Evolutionary conservation across 495 filamentous ascomycete genomes (phyloP).

Genomic region (Trichoderma gamsii): DNA sequence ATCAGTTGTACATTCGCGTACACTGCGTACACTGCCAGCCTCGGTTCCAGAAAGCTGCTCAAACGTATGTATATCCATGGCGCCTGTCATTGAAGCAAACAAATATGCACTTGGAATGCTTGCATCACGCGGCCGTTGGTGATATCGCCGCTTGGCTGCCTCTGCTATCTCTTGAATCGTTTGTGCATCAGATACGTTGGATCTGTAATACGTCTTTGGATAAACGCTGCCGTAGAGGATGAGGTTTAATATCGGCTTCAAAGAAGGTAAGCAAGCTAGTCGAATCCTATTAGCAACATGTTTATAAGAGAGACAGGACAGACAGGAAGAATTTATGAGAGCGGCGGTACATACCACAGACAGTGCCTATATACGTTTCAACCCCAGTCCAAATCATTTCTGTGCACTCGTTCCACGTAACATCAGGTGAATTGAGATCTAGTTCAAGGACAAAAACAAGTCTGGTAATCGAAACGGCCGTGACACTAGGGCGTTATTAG

Average conservation of each 20-base stretch:
- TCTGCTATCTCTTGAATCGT: background rate
- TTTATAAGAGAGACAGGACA: background rate
- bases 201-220: background rate
- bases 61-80: background rate
- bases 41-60: background rate
- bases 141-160: background rate
- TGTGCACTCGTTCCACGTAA: background rate
- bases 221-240: background rate
- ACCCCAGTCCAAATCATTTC: conserved; percentile 2
- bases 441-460: background rate
- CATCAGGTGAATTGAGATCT: background rate
- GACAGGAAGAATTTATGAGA: background rate
- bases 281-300: background rate
- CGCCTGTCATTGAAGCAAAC: background rate
- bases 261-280: background rate
- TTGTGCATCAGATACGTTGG: background rate
- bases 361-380: background rate
- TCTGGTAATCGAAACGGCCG: background rate
- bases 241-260: background rate
- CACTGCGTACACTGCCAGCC: background rate
- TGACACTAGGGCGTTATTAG: background rate
- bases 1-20: too few relatives aligned
- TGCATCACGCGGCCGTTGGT: background rate
- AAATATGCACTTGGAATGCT: background rate
- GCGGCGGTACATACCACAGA: background rate